Percentiles rank a stretch among this genome's conserved stretches.
These are phyloP conservation scores for Aspergillus novoparasiticus DNA, from an alignment of 2,329 filamentous ascomycete genomes.

Conservation along the genomic window DNA sequence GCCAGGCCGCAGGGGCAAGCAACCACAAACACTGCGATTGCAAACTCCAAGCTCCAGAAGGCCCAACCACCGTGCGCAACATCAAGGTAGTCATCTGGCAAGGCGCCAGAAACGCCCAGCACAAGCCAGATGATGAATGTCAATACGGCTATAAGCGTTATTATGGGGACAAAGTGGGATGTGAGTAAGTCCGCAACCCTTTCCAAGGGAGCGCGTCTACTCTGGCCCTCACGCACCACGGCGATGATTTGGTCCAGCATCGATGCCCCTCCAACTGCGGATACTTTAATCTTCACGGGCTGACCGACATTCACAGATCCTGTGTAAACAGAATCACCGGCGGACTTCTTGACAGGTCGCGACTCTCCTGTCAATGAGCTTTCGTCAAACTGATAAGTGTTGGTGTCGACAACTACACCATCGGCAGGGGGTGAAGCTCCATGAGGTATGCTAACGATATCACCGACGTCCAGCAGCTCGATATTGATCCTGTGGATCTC, in stretches of 20 bases:
- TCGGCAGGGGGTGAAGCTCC: conserved; percentile 86
- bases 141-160: conserved; percentile 50
- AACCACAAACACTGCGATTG: conserved; percentile 84
- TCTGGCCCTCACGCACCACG: conserved; percentile 53
- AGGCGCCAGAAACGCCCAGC: conserved; percentile 45
- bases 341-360: conserved; percentile 45
- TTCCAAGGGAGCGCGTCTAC: conserved; percentile 52
- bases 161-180: conserved; percentile 52
- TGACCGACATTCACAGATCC: conserved; percentile 53
- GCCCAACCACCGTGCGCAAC: conserved; percentile 53
- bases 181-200: conserved; percentile 51
- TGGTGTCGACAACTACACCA: conserved; percentile 60
- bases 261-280: conserved; percentile 48
- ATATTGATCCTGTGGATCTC: conserved; percentile 53
- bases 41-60: conserved; percentile 62
- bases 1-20: conserved; percentile 84
- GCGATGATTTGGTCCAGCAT: conserved; percentile 54
- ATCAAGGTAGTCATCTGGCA: conserved; percentile 55
- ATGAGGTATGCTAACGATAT: conserved; percentile 73
- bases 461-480: conserved; percentile 74
- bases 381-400: conserved; percentile 76
- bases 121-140: conserved; percentile 52
- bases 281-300: conserved; percentile 47
- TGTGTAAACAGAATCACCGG: conserved; percentile 47
- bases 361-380: conserved; percentile 74